A percentile compares a stretch with the other conserved stretches of the same genome.
Conservation (phyloP, 2,329 filamentous ascomycete genomes). For the Arthrinium phaeospermum region DNA sequence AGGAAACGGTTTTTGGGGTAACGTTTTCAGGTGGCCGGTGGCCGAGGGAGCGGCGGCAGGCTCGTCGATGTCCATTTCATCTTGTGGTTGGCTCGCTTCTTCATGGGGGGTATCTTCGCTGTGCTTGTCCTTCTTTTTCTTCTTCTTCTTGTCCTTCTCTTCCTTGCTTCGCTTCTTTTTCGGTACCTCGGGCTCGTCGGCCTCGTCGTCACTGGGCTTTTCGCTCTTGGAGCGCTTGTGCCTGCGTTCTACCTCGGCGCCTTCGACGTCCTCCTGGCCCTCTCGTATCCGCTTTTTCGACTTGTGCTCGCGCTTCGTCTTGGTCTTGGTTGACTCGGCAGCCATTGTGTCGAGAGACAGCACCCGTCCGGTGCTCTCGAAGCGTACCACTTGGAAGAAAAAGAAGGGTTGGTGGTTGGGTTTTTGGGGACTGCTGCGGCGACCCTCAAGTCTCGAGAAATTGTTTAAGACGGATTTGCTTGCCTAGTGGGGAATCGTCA, state of each 20-base stretch:
- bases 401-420: background rate
- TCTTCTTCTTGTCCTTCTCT: conserved; percentile 32
- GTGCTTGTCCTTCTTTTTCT: conserved; percentile 25
- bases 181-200: conserved; percentile 2
- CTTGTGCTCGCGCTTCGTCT: conserved; percentile 19
- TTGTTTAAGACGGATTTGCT: background rate
- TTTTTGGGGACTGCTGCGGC: background rate
- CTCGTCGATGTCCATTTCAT: conserved; percentile 49
- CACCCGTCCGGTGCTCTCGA: conserved; percentile 15
- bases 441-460: background rate
- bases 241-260: conserved; percentile 45
- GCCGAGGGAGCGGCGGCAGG: conserved; percentile 33
- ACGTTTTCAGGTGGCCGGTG: conserved; percentile 44
- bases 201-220: conserved; percentile 24
- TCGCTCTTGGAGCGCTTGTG: conserved; percentile 55
- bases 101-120: background rate
- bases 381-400: background rate
- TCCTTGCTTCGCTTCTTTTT: conserved; percentile 32
- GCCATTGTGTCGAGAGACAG: background rate
- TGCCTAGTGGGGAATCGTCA: conserved; percentile 9
- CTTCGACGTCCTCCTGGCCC: conserved; percentile 13
- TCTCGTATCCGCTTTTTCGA: conserved; percentile 20
- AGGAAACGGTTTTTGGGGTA: conserved; percentile 61
- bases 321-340: background rate
- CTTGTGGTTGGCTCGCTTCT: conserved; percentile 28